Conservation (phyloP, 1,284 basidiomycete genomes). For the Phylloporus sp. region DNA sequence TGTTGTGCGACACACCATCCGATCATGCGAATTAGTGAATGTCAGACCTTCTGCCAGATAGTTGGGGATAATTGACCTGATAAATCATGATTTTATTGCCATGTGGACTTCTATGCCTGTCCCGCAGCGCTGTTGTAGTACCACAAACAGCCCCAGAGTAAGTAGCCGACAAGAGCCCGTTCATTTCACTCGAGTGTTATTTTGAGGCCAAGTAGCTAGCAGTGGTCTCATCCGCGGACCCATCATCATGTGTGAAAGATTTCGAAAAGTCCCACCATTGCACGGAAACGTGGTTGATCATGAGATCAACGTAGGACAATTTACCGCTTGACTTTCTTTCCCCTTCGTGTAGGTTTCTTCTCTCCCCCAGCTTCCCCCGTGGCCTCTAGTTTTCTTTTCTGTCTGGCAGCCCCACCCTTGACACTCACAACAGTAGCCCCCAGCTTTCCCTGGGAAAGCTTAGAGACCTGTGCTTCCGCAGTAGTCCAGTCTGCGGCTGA, state of each 20-base stretch:
- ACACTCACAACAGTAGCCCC: slow-evolving; percentile 80
- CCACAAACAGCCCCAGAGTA: neutral
- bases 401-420: slow-evolving; percentile 54
- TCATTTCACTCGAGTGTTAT: neutral
- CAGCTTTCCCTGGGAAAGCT: slow-evolving; percentile 54
- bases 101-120: neutral
- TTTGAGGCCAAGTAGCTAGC: neutral
- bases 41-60: neutral
- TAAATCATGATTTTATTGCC: neutral
- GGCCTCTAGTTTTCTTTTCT: slow-evolving; percentile 72
- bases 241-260: neutral
- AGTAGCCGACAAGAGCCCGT: neutral
- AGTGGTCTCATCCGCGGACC: neutral
- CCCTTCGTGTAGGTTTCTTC: slow-evolving; percentile 64
- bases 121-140: neutral
- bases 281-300: neutral
- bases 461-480: slow-evolving; percentile 76
- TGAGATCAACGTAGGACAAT: slow-evolving; percentile 6
- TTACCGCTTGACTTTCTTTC: slow-evolving; percentile 67
- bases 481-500: slow-evolving; percentile 73
- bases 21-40: neutral
- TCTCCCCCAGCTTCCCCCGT: slow-evolving; percentile 42
- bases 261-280: neutral
- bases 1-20: neutral
- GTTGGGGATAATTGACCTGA: no score